A percentile compares a stretch with the other conserved stretches of the same genome.
These are phyloP conservation scores for Aureobasidium namibiae DNA, from an alignment of 2,329 filamentous ascomycete genomes.

Conservation along the genomic window DNA sequence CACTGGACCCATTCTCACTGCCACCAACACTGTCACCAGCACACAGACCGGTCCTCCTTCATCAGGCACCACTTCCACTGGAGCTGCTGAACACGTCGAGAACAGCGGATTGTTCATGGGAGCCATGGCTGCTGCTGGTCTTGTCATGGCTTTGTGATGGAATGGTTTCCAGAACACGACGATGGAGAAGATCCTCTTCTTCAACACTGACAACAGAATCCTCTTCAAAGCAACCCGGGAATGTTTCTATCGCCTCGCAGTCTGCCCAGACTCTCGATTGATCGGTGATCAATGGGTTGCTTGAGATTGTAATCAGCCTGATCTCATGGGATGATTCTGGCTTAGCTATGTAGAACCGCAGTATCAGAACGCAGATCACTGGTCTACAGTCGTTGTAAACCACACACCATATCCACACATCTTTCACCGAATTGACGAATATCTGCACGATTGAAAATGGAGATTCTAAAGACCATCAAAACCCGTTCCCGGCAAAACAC, in stretches of 20 bases:
- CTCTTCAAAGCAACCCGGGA: too few relatives aligned
- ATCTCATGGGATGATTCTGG: neutral
- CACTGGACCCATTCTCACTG: neutral
- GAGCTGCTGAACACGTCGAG: slow-evolving; percentile 10
- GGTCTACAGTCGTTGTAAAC: too few relatives aligned
- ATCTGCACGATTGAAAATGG: too few relatives aligned
- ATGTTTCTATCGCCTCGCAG: too few relatives aligned
- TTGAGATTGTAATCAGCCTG: neutral
- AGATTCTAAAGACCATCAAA: too few relatives aligned
- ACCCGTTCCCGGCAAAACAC: too few relatives aligned
- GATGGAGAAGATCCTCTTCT: too few relatives aligned
- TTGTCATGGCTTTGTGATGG: neutral
- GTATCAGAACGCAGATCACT: neutral
- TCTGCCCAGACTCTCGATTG: neutral
- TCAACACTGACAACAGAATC: too few relatives aligned
- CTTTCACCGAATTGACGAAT: too few relatives aligned
- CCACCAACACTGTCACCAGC: neutral
- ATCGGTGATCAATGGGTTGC: neutral
- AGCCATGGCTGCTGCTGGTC: neutral
- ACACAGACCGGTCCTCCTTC: neutral
- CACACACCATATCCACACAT: too few relatives aligned
- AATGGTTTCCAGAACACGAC: neutral
- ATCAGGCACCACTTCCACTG: slow-evolving; percentile 2
- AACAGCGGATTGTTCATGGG: slow-evolving; percentile 4
- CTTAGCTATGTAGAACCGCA: neutral